Base-by-base conservation (phyloP, 257 asterid species). In the Anisodus tanguticus region DNA sequence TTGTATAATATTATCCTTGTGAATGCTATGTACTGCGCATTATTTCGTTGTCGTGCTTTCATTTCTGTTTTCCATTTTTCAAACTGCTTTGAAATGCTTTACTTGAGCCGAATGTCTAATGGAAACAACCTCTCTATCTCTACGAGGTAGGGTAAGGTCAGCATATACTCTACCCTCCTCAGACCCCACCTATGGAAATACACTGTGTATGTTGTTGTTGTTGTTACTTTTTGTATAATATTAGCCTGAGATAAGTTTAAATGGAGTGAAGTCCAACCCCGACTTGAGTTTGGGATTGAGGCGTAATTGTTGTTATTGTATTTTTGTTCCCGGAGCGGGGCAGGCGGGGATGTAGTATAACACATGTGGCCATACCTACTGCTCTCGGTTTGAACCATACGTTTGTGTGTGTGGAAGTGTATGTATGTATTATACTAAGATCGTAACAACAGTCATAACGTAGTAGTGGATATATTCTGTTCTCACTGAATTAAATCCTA, bases 251-350 rank as follows among this genome's bases (percentile, higher is more conserved):
- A 74, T 49, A 74, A 19, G 58, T 59, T 47, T 74, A 74, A 74
- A 10, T 47, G 80, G 60, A 22, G 43, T 1, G 3, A 71, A 47
- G 2, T 19, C 17, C 12, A 9, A 15, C 43, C 43, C 57, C 19
- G 47, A 11, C 43, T 47, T 47, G 60, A 74, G 60, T 74, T 74
- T 74, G 80, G 60, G 26, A 74, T 47, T 74, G 80, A 74, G 43
- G 60, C 7, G 2, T 47, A 47, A 26, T 72, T 9, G 39, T 5
- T 72, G 11, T 72, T 72, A 35, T 72, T 22, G n/a, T 19, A 6
- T 74, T 10, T 49, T 47, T 74, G 60, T 26, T 74, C 39, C 26
- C 1, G 26, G 49, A 22, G 54, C 8, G 53, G 37, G 31, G 62
- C 22, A 13, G 19, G n/a, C 19, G 43, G 16, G 63, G 63, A 76